Conservation (phyloP, 768 basidiomycete species). For the Leccinum uliginosum region DNA sequence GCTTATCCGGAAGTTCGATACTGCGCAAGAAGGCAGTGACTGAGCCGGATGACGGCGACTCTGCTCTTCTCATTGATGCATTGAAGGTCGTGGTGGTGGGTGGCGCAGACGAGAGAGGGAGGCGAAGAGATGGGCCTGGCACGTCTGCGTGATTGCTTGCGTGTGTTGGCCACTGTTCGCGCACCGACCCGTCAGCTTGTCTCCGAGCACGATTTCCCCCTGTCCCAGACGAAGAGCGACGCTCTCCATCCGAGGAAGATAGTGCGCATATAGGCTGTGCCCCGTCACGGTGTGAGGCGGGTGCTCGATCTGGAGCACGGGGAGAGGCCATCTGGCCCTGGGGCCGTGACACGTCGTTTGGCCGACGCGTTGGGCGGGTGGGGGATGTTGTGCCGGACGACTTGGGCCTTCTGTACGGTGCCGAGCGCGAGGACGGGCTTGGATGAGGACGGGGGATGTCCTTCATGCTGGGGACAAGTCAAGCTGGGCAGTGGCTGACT, state of each 20-base stretch:
- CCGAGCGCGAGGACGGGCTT: background rate
- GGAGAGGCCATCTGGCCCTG: constrained; percentile 1
- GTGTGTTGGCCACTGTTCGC: constrained; percentile 6
- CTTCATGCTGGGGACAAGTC: constrained; percentile 19
- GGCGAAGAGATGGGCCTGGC: constrained; percentile 10
- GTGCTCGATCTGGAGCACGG: constrained; percentile 5
- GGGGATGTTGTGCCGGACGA: constrained; percentile 4
- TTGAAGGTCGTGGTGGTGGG: background rate
- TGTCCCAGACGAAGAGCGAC: background rate
- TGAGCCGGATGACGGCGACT: constrained; percentile 11
- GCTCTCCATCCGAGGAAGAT: constrained; percentile 2
- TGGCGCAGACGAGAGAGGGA: constrained; percentile 12
- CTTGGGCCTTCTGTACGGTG: constrained; percentile 20
- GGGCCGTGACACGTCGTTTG: constrained; percentile 9
- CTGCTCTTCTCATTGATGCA: background rate
- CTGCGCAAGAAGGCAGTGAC: constrained; percentile 25
- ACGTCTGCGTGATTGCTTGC: constrained; percentile 6
- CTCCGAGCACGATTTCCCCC: constrained; percentile 8
- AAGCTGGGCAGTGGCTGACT: constrained; percentile 18
- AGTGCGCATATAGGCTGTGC: constrained; percentile 1
- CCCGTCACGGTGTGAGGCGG: constrained; percentile 1
- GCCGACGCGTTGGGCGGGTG: constrained; percentile 9
- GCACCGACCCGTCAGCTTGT: constrained; percentile 4
- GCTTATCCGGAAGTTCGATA: constrained; percentile 21
- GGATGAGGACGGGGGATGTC: constrained; percentile 19